Base-by-base conservation (phyloP, 139 green algal species). In the Diplosphaera chodatii region DNA sequence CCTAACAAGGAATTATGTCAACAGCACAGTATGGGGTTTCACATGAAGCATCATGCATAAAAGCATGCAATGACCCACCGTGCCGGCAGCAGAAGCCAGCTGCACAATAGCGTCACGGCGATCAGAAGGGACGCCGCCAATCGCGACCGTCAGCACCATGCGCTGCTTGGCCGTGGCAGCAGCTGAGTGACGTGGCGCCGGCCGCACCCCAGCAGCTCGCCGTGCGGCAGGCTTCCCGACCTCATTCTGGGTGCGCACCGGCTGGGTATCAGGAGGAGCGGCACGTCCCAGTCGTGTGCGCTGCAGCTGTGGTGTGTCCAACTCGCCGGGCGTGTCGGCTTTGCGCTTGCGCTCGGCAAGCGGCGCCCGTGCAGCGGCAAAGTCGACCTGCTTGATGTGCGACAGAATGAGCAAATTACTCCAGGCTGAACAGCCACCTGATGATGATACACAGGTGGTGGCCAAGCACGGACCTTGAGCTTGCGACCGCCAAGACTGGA, bases 361-460 rank as follows among this genome's bases (percentile, higher is more conserved):
- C 0, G 90, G 68, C 0, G 84, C 87, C 10, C 88, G 82, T 75
- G 88, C 90, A 4, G 82, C 68, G 0, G 91, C 90, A 23, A 83
- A 37, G 77, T 95, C 91, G 4, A 96, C 83, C 87, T 92, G 78
- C n/a, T n/a, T n/a, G n/a, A n/a, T n/a, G 37, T 48, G 37, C 37
- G 37, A 10, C 37, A 48, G 37, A 48, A 20, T n/a, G n/a, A n/a
- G n/a, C n/a, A n/a, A n/a, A n/a, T n/a, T n/a, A n/a, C n/a, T n/a
- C n/a, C n/a, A n/a, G n/a, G n/a, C n/a, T n/a, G n/a, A n/a, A n/a
- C n/a, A n/a, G n/a, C n/a, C n/a, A n/a, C n/a, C n/a, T n/a, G n/a
- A n/a, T n/a, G n/a, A n/a, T n/a, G n/a, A n/a, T n/a, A n/a, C n/a
- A n/a, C n/a, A n/a, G n/a, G n/a, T n/a, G n/a, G n/a, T n/a, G n/a